Base-by-base conservation (phyloP, 805 yeast species). In the Pichia nakasei region DNA sequence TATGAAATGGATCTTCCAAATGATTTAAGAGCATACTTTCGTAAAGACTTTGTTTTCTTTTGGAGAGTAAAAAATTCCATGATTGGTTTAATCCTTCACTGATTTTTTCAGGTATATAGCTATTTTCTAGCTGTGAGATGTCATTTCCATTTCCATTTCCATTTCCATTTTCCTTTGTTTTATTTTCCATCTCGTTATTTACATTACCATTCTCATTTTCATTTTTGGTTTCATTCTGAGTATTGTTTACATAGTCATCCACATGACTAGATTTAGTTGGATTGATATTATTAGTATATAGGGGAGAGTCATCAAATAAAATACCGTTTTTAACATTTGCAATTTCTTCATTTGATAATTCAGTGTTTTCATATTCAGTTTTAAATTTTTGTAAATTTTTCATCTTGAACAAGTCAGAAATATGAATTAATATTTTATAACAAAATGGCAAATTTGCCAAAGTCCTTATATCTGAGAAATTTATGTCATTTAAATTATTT, bases 21-120 rank as follows among this genome's bases (percentile, higher is more conserved):
- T 55, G 60, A 44, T 72, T 65, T 17, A 70, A 62, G 44, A 72
- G 51, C 15, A 63, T 51, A 35, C 79, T 52, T 47, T 76, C 78
- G 50, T 72, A 75, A 50, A 72, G 76, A 39, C 78, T 70, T 52
- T 73, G 76, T 43, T 66, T 64, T 48, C 72, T 68, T 49, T 74
- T 72, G 20, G 56, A 56, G 3, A 76, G 50, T 4, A 76, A 48
- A 21, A 75, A 63, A 5, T 66, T 59, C 82, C 82, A 76, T 0
- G 76, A 67, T 9, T 35, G 33, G 1, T n/a, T 26, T 7, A 52
- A 55, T 5, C 61, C 50, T 27, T 35, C 37, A 21, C 41, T 29
- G 12, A 45, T 33, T 17, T 43, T 34, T 38, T 45, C 48, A 21
- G 48, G 48, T 17, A 43, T 43, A 42, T 46, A 45, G 9, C 18